Evolutionary conservation across 805 yeast genomes (phyloP).

Genomic region (Saccharomycopsis fodiens): DNA sequence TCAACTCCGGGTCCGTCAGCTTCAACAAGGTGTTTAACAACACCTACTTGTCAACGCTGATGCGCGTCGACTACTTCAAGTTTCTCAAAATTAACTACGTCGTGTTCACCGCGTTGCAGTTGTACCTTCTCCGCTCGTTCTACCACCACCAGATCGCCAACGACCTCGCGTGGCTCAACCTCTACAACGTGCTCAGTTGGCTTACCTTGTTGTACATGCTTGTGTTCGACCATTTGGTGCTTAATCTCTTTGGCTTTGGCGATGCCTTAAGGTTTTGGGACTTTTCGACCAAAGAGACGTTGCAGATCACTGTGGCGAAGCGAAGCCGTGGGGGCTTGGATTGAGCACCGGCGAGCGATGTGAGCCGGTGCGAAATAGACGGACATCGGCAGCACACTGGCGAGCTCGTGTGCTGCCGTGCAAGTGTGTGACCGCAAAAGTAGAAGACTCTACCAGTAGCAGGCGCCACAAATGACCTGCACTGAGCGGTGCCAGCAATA

Average conservation of each 20-base stretch:
- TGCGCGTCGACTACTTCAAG: conserved; percentile 4
- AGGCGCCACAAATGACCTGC: no score
- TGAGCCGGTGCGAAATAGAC: no score
- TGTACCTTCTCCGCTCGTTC: conserved; percentile 12
- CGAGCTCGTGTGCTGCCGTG: no score
- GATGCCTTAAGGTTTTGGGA: background rate
- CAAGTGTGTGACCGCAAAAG: no score
- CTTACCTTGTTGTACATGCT: conserved; percentile 13
- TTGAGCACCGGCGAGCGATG: no score
- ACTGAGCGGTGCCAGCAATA: no score
- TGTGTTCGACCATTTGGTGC: conserved; percentile 9
- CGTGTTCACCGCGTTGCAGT: conserved; percentile 5
- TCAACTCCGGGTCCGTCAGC: conserved; percentile 8
- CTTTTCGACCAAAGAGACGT: background rate
- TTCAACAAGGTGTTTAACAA: conserved; percentile 11
- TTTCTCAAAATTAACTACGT: conserved; percentile 8
- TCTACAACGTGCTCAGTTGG: conserved; percentile 16
- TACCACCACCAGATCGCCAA: conserved; percentile 20
- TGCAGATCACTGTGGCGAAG: background rate
- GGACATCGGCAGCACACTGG: no score
- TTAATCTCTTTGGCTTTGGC: conserved; percentile 12
- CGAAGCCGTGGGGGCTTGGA: background rate
- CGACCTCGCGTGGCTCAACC: conserved; percentile 17
- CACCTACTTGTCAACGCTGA: background rate
- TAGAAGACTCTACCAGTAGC: no score